A percentile compares a stretch with the other conserved stretches of the same genome.
phyloP scores from a whole-genome alignment of 2,329 filamentous ascomycete species.

The Nigrospora osmanthi region DNA sequence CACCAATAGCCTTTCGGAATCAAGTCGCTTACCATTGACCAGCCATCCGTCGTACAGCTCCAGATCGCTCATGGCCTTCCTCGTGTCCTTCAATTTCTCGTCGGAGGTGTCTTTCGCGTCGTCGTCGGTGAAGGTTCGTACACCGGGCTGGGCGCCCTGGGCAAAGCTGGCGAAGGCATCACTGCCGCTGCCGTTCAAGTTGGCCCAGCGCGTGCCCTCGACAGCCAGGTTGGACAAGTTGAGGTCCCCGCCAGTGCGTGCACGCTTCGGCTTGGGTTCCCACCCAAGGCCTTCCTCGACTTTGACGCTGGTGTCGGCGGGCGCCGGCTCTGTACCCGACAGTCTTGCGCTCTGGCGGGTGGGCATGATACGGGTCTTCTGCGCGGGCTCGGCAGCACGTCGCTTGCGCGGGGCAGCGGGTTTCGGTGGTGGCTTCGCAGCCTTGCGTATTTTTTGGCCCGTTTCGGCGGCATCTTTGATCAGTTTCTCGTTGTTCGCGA shows the following conservation, averaged over 20 bases:
- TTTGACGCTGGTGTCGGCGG: constrained; percentile 39
- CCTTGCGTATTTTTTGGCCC: constrained; percentile 60
- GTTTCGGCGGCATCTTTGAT: constrained; percentile 69
- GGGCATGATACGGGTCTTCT: constrained; percentile 37
- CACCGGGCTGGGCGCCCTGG: constrained; percentile 68
- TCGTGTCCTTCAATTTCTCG: constrained; percentile 62
- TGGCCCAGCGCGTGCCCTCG: constrained; percentile 69
- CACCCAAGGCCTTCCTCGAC: constrained; percentile 11
- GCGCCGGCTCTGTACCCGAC: constrained; percentile 40
- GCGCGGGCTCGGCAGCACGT: constrained; percentile 33
- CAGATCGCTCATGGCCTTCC: constrained; percentile 70
- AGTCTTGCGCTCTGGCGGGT: constrained; percentile 52
- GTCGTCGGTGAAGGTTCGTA: constrained; percentile 78
- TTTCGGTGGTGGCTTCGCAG: constrained; percentile 41
- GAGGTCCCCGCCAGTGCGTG: constrained; percentile 48
- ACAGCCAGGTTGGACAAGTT: constrained; percentile 72
- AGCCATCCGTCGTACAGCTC: constrained; percentile 77
- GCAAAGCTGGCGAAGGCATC: constrained; percentile 56
- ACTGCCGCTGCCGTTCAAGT: constrained; percentile 53
- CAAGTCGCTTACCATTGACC: constrained; percentile 57
- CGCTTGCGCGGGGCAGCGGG: constrained; percentile 29
- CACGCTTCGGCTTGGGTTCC: constrained; percentile 48
- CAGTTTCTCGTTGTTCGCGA: constrained; percentile 71
- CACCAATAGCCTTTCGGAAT: background rate
- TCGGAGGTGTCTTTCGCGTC: constrained; percentile 75